Conservation (phyloP, 495 filamentous ascomycete species). For the Trypethelium eluteriae region DNA sequence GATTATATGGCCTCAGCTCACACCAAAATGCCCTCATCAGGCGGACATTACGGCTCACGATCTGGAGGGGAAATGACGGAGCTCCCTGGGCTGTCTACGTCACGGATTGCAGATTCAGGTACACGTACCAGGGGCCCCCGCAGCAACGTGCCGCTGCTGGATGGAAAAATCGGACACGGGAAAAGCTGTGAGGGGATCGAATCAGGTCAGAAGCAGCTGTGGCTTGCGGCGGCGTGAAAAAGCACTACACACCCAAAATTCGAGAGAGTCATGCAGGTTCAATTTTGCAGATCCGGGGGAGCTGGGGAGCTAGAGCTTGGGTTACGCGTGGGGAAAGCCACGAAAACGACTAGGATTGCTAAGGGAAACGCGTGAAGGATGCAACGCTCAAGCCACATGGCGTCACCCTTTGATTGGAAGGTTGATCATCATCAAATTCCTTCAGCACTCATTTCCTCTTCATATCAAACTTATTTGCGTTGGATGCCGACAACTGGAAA, state of each 20-base stretch:
- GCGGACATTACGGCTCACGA: not conserved
- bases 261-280: slow-evolving; percentile 12
- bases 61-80: slow-evolving; percentile 6
- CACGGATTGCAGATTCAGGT: slow-evolving; percentile 7
- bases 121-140: not conserved
- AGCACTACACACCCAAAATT: not conserved
- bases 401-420: not conserved
- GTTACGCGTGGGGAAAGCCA: slow-evolving; percentile 2
- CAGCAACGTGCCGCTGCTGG: slow-evolving; percentile 7
- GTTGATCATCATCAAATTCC: not conserved
- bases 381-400: slow-evolving; percentile 8
- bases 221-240: not conserved
- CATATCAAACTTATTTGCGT: not conserved
- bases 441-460: not conserved
- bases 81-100: not conserved
- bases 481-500: not conserved
- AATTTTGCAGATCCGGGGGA: slow-evolving; percentile 9
- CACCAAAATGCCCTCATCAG: not conserved
- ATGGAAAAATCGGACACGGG: slow-evolving; percentile 8
- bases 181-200: not conserved
- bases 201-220: not conserved
- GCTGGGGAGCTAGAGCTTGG: not conserved
- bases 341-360: not conserved
- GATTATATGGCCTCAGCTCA: not conserved
- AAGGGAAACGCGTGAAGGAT: not conserved